Base-by-base conservation (phyloP, 305 asterid genomes). In the Fraxinus nigra region DNA sequence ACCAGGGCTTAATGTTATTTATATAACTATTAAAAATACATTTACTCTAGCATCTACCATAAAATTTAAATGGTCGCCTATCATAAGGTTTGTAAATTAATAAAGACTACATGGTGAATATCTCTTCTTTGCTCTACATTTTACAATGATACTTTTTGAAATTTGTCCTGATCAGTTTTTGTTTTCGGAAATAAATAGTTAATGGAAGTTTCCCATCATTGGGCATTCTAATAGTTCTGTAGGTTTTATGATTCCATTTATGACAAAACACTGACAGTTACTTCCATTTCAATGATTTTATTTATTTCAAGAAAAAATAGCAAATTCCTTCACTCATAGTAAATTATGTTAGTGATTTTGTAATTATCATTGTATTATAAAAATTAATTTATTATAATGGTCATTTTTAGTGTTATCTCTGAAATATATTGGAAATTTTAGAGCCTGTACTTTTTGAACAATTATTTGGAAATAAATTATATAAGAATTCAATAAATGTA, bases 221-320 rank as follows among this genome's bases (percentile, higher is more conserved):
- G 72, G 35, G 73, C 34, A 3, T 26, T 65, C 72, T 65, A 65
- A 22, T 65, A 9, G 35, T 65, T 63, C 34, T 26, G 10, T 65
- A 65, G 73, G 73, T 65, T 65, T 24, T 26, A 65, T 65, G 73
- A 28, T 65, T 65, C n/a, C 73, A 65, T 24, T 65, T 65, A 65
- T 26, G 32, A 26, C 73, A 65, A 13, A 65, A 65, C 73, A 26
- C 8, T 24, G 22, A 61, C 34, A 63, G 10, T 54, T 63, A 63
- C 72, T 63, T 63, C 34, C 32, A 63, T 24, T 20, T 63, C 32
- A 22, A 9, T 18, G 72, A 24, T 65, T 54, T 24, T 65, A 0
- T 26, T 65, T 26, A 10, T 65, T 20, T 6, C 28, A 24, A 3
- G 5, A 24, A 65, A 26, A 26, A 65, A 26, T 10, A 22, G 1